Percentiles rank a stretch among this genome's conserved stretches.
Evolutionary conservation across 2,329 filamentous ascomycete genomes (phyloP).

Genomic region (Claviceps sp.): DNA sequence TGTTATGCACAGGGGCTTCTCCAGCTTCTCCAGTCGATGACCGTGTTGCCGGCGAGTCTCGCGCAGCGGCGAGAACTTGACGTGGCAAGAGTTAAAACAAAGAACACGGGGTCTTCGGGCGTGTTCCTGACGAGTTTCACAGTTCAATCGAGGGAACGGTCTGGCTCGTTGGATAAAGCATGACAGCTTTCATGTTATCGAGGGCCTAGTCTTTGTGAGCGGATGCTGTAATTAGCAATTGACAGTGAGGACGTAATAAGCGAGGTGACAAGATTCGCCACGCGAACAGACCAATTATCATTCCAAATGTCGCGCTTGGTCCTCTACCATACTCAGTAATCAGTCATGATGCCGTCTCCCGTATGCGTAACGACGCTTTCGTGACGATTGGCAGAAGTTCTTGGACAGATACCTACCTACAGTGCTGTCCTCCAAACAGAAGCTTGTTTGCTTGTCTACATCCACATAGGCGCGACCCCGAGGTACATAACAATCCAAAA

Average conservation of each 20-base stretch:
- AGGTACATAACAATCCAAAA: too few relatives aligned
- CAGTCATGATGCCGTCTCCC: not conserved
- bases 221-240: not conserved
- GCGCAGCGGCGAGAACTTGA: not conserved
- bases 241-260: not conserved
- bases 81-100: not conserved
- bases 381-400: too few relatives aligned
- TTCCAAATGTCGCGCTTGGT: not conserved
- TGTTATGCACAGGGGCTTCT: not conserved
- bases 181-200: not conserved
- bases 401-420: too few relatives aligned
- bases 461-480: too few relatives aligned
- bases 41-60: not conserved
- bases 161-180: not conserved
- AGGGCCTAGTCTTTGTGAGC: not conserved
- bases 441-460: too few relatives aligned
- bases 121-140: not conserved
- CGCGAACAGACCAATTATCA: not conserved
- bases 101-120: not conserved
- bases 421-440: too few relatives aligned
- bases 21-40: not conserved
- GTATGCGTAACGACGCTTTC: too few relatives aligned
- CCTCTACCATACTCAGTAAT: not conserved
- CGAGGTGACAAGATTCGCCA: not conserved
- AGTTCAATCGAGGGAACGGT: not conserved